These are phyloP conservation scores for Pseudogymnoascus sp. DNA, from an alignment of 2,329 filamentous ascomycete species.

Conservation along the genomic window DNA sequence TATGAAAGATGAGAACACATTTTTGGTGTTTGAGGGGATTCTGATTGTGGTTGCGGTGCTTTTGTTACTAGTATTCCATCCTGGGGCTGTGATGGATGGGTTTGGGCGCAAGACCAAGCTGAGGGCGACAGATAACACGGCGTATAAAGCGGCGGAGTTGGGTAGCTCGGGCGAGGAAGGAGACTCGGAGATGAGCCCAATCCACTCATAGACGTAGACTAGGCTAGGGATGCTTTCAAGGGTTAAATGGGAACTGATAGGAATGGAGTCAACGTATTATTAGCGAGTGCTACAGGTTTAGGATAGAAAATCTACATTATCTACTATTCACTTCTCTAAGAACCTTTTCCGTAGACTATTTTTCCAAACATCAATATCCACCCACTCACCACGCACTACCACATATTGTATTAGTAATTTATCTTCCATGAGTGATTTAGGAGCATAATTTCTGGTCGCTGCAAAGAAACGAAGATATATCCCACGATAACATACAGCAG, in stretches of 20 bases:
- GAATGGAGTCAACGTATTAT: neutral
- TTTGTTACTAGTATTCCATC: constrained; percentile 39
- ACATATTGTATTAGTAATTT: neutral
- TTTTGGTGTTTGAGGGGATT: constrained; percentile 50
- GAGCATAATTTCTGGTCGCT: neutral
- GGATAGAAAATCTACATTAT: neutral
- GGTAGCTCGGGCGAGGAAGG: neutral
- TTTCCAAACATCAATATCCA: neutral
- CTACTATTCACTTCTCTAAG: neutral
- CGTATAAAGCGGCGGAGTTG: neutral
- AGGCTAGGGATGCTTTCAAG: neutral
- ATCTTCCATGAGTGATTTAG: neutral
- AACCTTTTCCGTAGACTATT: neutral
- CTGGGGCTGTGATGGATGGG: constrained; percentile 16
- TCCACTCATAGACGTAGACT: neutral
- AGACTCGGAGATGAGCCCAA: neutral
- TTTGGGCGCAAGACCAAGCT: neutral
- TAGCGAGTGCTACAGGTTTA: neutral
- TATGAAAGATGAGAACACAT: constrained; percentile 46
- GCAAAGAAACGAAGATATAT: neutral
- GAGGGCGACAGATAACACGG: constrained; percentile 8
- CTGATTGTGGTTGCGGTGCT: constrained; percentile 42
- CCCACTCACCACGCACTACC: neutral
- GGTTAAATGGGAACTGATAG: neutral
- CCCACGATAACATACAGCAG: neutral